These are phyloP conservation scores for Pythium rishiriense DNA, from an alignment of 352 stramenopile genomes.

Conservation along the genomic window DNA sequence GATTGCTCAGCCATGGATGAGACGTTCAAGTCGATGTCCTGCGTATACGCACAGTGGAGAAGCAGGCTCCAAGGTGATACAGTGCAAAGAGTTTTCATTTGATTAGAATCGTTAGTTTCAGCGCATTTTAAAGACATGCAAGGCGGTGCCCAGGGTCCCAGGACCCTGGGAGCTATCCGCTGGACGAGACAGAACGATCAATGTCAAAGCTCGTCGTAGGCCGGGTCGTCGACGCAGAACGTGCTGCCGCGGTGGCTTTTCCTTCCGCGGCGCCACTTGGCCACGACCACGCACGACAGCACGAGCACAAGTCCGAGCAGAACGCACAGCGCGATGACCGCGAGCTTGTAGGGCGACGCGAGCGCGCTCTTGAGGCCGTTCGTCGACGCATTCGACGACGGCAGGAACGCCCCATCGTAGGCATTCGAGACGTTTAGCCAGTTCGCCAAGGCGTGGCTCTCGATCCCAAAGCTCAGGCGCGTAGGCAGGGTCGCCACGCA, in stretches of 20 bases:
- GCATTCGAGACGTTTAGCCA: constrained; percentile 1
- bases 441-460: not conserved
- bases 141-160: too few species aligned
- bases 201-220: not conserved
- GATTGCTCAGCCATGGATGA: too few species aligned
- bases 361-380: not conserved
- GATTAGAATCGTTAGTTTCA: too few species aligned
- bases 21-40: too few species aligned
- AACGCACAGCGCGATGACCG: constrained; percentile 35
- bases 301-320: constrained; percentile 33
- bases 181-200: not conserved
- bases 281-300: constrained; percentile 27
- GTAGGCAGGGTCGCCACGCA: constrained; percentile 16
- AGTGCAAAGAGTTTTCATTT: too few species aligned
- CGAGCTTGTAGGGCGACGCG: constrained; percentile 13
- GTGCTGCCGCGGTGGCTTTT: not conserved
- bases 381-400: not conserved
- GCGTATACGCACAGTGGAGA: too few species aligned
- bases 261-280: constrained; percentile 29
- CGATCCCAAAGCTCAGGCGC: constrained; percentile 14
- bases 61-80: too few species aligned
- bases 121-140: too few species aligned
- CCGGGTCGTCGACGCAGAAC: constrained; percentile 10
- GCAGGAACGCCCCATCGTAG: constrained; percentile 13
- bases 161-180: too few species aligned